These are phyloP conservation scores for Macrotyloma uniflorum DNA, from an alignment of 306 rosid genomes.

Conservation along the genomic window DNA sequence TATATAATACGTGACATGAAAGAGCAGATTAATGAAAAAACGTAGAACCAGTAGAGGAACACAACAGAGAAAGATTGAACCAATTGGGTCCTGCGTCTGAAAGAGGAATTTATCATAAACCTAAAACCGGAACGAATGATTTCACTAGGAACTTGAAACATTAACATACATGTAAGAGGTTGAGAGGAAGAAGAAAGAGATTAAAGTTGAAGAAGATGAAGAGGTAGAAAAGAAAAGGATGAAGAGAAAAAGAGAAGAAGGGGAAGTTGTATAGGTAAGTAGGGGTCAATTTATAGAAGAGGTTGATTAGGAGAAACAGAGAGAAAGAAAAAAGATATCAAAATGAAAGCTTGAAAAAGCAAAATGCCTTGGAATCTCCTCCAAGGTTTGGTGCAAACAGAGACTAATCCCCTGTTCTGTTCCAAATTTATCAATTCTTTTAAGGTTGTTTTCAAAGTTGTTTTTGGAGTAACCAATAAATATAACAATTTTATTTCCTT, in stretches of 20 bases:
- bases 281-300: not conserved
- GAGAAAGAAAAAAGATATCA: not conserved
- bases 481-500: no score
- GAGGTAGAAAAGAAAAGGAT: not conserved
- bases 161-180: not conserved
- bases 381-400: not conserved
- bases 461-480: no score
- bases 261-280: not conserved
- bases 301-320: no score
- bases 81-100: conserved; percentile 82
- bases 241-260: not conserved
- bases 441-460: no score
- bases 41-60: conserved; percentile 95
- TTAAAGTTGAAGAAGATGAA: not conserved
- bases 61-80: conserved; percentile 95
- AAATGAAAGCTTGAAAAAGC: not conserved
- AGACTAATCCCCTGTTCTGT: no score
- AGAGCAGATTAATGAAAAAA: conserved; percentile 56
- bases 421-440: no score
- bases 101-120: conserved; percentile 51
- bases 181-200: no score
- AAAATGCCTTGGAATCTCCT: not conserved
- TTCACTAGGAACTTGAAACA: not conserved
- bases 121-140: not conserved
- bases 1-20: not conserved